Evolutionary conservation across 495 filamentous ascomycete species (phyloP), one percentile per base, ranked within the genome.

Genomic region (Schizothecium vesticola): DNA sequence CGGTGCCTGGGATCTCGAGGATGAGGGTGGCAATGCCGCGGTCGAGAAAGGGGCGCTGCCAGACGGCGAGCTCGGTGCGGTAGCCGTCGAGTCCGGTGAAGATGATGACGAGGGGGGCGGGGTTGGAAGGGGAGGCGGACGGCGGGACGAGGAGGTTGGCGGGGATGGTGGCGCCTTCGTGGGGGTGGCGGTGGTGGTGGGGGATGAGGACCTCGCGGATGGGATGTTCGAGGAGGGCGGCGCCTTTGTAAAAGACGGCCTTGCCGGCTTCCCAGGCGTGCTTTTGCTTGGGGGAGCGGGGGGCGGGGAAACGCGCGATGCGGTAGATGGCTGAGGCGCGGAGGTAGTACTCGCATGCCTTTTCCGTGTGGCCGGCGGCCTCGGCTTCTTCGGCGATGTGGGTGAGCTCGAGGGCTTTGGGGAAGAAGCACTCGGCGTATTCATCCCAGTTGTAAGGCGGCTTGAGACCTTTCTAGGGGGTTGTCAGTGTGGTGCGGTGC

Each of bases 71-170:
- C 64, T 93, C 90, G 0, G 89, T 89, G 55, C 90, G 80, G 76
- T 92, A 91, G 12, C 89, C 90, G 71, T 93, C 90, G 2, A 93
- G 80, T 0, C 90, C 90, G 0, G 86, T 89, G 77, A 92, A 86
- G 65, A 92, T 81, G 22, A 93, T 75, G 1, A 93, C 78, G 0
- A 88, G 76, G 0, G 90, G 90, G 1, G 83, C 82, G 5, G 82
- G 78, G 5, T 71, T 65, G 1, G 75, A 69, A 0, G 61, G 3
- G 0, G 71, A 65, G 5, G 73, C 71, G 11, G 8, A 1, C 1
- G 76, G 62, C 0, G 90, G 90, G 0, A 88, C 43, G 24, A 89
- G 87, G 60, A 87, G 71, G 74, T 87, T 90, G 12, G 86, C 78
- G 1, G 86, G 86, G 59, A 93, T 87, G 9, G 73, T 33, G 21